Evolutionary conservation across 2,329 filamentous ascomycete genomes (phyloP), one percentile per base, ranked within the genome.

Genomic region (Phaeosphaeria sp.): DNA sequence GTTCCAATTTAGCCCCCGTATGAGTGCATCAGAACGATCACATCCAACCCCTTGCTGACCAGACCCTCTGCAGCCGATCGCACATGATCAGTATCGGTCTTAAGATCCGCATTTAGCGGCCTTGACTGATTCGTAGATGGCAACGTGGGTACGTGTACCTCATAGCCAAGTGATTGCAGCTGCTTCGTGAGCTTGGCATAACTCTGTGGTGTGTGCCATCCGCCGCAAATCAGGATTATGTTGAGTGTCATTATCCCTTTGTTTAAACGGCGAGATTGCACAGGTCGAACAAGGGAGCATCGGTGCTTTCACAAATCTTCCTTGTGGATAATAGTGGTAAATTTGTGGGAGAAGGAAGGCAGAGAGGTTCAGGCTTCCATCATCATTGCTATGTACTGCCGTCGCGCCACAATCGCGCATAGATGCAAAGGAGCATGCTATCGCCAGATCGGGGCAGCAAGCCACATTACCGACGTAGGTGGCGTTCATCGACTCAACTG

Each of bases 121-220:
- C 54, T 51, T 1, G 43, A 24, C 5, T 30, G 46, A 48, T 50
- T 56, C 50, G 55, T 43, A n/a, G 57, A 58, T 3, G 63, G 65
- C 1, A 72, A 62, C 7, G 52, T 46, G 17, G 67, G 51, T 39
- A 59, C 48, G 3, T 61, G 45, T 18, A 57, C 56, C n/a, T 62
- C 49, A 53, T 68, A 72, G 3, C 62, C 67, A 24, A 60, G 33
- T 6, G 18, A 42, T 24, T 63, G 46, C 7, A 75, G 61, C 6
- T 57, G 53, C 42, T 13, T 39, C 8, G 56, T 56, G 22, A 74
- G 58, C 13, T 53, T 60, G n/a, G 60, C 54, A 59, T 69, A 75
- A 45, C 46, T 57, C 6, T 55, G 53, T 36, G 72, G 70, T 1
- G 52, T 54, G 56, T 76, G 73, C 69, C 71, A 74, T 15, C 65